Conservation (phyloP, 1,139 yeast genomes). For the Blastobotrys indianensis region DNA sequence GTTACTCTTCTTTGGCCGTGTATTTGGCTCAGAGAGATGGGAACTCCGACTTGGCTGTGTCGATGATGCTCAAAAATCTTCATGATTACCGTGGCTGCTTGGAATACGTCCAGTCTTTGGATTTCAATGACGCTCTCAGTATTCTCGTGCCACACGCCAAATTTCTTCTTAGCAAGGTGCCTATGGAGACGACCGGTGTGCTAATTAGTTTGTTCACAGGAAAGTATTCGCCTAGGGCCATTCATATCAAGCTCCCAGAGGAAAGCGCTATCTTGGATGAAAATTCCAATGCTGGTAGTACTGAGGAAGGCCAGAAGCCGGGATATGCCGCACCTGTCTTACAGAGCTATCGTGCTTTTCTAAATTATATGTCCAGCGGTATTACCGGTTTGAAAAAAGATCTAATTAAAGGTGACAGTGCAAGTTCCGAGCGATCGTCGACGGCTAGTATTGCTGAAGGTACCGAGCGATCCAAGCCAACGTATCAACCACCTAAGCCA, state of each 20-base stretch:
- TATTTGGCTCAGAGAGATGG: slow-evolving; percentile 63
- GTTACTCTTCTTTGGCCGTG: slow-evolving; percentile 64
- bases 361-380: slow-evolving; percentile 50
- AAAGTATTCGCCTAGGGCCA: slow-evolving; percentile 48
- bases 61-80: slow-evolving; percentile 64
- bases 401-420: neutral
- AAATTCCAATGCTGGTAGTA: neutral
- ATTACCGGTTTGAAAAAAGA: neutral
- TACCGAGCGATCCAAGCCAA: slow-evolving; percentile 41
- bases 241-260: slow-evolving; percentile 13
- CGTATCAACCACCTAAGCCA: slow-evolving; percentile 90
- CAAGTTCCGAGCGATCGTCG: slow-evolving; percentile 1
- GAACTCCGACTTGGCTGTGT: slow-evolving; percentile 72
- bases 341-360: slow-evolving; percentile 68
- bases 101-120: slow-evolving; percentile 59
- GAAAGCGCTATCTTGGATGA: neutral
- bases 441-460: slow-evolving; percentile 4
- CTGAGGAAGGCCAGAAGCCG: slow-evolving; percentile 5
- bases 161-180: slow-evolving; percentile 56
- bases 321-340: slow-evolving; percentile 39
- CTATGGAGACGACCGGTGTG: slow-evolving; percentile 76
- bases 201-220: slow-evolving; percentile 89
- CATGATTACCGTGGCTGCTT: slow-evolving; percentile 59
- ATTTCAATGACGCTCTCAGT: slow-evolving; percentile 73
- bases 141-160: slow-evolving; percentile 65